These are phyloP conservation scores for Ophiostoma sp. DNA, from an alignment of 2,329 filamentous ascomycete species.

Conservation along the genomic window DNA sequence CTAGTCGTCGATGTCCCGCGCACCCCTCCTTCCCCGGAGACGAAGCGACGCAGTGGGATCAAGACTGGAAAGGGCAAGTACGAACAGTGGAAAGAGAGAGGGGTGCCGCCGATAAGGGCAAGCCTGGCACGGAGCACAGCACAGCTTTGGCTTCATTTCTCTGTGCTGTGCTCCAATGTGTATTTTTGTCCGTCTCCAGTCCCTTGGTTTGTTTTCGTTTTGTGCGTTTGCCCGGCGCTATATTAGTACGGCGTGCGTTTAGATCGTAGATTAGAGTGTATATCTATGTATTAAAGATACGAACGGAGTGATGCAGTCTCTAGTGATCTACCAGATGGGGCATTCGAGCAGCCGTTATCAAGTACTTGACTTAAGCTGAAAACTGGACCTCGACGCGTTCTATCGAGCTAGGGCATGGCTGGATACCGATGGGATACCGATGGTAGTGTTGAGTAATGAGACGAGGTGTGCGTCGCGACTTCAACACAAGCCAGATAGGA, in stretches of 20 bases:
- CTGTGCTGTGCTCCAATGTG: not conserved
- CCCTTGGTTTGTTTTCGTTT: constrained; percentile 5
- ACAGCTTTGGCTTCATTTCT: constrained; percentile 10
- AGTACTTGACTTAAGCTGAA: not conserved
- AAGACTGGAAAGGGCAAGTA: not conserved
- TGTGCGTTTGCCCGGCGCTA: constrained; percentile 14
- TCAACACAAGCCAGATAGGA: not conserved
- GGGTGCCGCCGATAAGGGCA: constrained; percentile 8
- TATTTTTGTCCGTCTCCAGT: not conserved
- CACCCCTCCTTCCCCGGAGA: constrained; percentile 3
- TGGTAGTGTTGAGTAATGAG: not conserved
- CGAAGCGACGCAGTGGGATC: not conserved
- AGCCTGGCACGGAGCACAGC: not conserved
- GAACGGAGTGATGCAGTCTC: not conserved
- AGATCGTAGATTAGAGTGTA: constrained; percentile 11
- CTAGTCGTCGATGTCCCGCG: not conserved
- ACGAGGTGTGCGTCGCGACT: not conserved
- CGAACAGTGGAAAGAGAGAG: not conserved
- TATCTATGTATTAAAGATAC: not conserved
- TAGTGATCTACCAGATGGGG: not conserved
- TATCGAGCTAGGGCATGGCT: not conserved
- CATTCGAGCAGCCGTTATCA: not conserved
- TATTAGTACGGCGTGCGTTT: not conserved
- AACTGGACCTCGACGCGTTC: not conserved
- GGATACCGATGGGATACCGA: not conserved